Base-by-base conservation (phyloP, 1,139 yeast genomes). In the Debaryomyces subglobosus region DNA sequence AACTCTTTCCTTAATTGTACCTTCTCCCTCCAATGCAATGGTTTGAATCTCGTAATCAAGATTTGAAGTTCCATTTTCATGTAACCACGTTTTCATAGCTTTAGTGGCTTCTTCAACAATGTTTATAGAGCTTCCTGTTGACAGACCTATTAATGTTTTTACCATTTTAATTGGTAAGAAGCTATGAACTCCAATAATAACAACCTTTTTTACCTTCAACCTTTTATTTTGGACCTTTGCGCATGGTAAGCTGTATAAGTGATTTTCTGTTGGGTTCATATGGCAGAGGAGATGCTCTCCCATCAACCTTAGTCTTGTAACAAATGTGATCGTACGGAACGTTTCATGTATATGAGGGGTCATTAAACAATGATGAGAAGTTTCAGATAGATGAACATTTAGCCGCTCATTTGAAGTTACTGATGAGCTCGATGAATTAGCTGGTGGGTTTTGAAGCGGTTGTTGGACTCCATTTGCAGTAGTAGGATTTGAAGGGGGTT, bases 101-200 rank as follows among this genome's bases (percentile, higher is more conserved):
- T 61, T 60, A 1, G 71, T 60, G 0, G 82, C 78, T 32, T 61
- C 61, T 15, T 64, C 63, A 1, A 69, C 70, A 53, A 75, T 65
- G 21, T 57, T 55, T 8, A 63, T 57, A 1, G 84, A 68, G 36
- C 64, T 71, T 0, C 82, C 83, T 0, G 83, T 78, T 8, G 72
- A 57, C 45, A 74, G 79, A 0, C 82, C 83, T 21, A 79, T 68
- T 38, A 77, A 59, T 50, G 74, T 58, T 54, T 70, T 67, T 12
- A 78, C 82, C 61, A 81, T 65, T 52, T 80, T 81, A 25, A 73
- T 71, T 0, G 86, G 85, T 33, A 78, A 66, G 58, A 79, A 81
- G 12, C 80, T 78, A 61, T 81, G 86, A 4, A 79, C 68, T 1
- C 79, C 76, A 29, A 81, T 65, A 1, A 80, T 65, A 2, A 79